Conservation (phyloP, 23 red algal genomes). For the Gracilaria vermiculophylla region DNA sequence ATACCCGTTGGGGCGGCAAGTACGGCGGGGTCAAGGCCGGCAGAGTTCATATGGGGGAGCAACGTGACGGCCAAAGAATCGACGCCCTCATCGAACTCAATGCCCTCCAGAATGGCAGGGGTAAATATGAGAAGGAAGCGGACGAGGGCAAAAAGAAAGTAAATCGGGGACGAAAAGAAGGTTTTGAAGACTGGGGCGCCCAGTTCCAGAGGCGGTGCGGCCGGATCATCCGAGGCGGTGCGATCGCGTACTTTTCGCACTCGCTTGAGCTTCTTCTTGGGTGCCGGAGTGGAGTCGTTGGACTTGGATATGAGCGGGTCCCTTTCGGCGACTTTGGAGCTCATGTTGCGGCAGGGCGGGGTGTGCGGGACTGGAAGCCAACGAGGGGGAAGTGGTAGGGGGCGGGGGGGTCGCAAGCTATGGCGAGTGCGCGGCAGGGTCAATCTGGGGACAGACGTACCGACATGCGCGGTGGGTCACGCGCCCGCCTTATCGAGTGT, state of each 20-base stretch:
- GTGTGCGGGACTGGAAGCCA: no score
- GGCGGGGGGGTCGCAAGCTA: no score
- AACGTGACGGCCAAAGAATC: slow-evolving; percentile 58
- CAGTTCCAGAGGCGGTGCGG: neutral
- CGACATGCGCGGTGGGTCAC: no score
- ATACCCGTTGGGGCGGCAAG: slow-evolving; percentile 31
- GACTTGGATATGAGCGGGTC: neutral
- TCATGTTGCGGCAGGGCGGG: neutral
- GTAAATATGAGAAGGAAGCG: slow-evolving; percentile 55
- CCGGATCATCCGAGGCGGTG: neutral
- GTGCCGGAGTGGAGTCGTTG: neutral
- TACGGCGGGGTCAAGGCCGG: slow-evolving; percentile 29
- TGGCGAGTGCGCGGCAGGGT: no score
- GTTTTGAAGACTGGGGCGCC: slow-evolving; percentile 41
- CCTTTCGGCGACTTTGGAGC: neutral
- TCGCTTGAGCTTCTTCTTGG: slow-evolving; percentile 55
- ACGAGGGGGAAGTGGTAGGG: no score
- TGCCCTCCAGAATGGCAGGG: slow-evolving; percentile 57
- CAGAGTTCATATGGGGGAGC: slow-evolving; percentile 49
- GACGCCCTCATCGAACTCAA: slow-evolving; percentile 63
- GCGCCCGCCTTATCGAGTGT: no score
- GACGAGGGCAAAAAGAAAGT: slow-evolving; percentile 49
- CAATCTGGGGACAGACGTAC: no score
- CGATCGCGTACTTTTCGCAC: slow-evolving; percentile 24
- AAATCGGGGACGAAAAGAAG: slow-evolving; percentile 33